These are phyloP conservation scores for Harringtonia lauricola DNA, from an alignment of 2,329 filamentous ascomycete species.

Conservation along the genomic window DNA sequence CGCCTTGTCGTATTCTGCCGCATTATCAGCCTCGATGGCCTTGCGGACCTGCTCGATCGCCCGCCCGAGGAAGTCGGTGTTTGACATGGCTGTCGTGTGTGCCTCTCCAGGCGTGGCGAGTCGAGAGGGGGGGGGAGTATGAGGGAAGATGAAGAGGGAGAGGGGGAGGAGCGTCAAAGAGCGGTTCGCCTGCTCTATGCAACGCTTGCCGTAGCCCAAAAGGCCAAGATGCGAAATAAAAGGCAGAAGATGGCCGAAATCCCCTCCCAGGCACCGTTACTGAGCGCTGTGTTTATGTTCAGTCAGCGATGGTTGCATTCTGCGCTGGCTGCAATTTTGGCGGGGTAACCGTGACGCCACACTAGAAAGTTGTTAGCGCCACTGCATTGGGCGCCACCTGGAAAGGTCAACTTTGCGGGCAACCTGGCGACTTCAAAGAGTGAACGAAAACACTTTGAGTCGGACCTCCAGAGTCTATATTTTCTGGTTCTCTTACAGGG, in stretches of 20 bases:
- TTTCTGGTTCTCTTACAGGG: too few relatives aligned
- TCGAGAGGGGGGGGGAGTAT: background rate
- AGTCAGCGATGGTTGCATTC: constrained; percentile 1
- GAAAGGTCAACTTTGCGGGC: too few relatives aligned
- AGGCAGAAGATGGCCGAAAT: too few relatives aligned
- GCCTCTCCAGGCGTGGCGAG: background rate
- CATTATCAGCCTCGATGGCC: constrained; percentile 92
- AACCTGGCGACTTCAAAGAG: too few relatives aligned
- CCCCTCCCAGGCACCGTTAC: background rate
- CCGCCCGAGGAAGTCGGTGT: constrained; percentile 91
- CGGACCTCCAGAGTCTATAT: too few relatives aligned
- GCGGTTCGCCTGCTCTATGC: too few relatives aligned
- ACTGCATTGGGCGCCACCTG: too few relatives aligned
- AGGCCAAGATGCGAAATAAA: too few relatives aligned
- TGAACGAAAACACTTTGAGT: too few relatives aligned
- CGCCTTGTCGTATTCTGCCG: constrained; percentile 92
- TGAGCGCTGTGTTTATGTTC: background rate
- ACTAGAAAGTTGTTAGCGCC: background rate
- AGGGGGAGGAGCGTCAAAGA: background rate
- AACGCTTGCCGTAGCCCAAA: too few relatives aligned
- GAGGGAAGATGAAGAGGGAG: background rate
- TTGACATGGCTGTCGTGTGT: constrained; percentile 56
- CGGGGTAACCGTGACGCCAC: constrained; percentile 22
- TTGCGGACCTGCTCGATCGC: constrained; percentile 96
- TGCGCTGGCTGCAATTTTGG: constrained; percentile 17